These are phyloP conservation scores for Apiotrichum mycotoxinovorans DNA, from an alignment of 1,284 basidiomycete species.

Conservation along the genomic window DNA sequence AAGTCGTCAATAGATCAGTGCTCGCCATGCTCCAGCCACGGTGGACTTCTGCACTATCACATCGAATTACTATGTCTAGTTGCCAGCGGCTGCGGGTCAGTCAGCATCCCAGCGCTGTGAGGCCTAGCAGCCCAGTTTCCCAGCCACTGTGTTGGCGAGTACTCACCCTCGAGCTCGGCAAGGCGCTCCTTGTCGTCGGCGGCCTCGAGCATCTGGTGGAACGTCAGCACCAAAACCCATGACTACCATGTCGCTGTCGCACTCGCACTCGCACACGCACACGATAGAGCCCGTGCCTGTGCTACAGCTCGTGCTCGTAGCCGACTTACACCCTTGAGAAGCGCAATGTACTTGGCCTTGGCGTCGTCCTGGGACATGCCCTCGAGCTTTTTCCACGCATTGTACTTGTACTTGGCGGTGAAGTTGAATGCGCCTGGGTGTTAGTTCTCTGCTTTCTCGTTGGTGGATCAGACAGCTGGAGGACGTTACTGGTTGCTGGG, in stretches of 20 bases:
- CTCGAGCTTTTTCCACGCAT: slow-evolving; percentile 79
- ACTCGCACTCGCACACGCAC: too few relatives aligned
- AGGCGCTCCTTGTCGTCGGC: slow-evolving; percentile 58
- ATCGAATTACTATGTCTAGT: not conserved
- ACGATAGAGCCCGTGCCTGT: too few relatives aligned
- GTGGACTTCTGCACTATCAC: not conserved
- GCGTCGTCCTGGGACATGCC: slow-evolving; percentile 70
- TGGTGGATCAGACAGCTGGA: too few relatives aligned
- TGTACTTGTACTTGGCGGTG: slow-evolving; percentile 54
- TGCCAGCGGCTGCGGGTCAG: not conserved
- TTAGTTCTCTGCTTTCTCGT: not conserved
- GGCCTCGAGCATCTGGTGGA: slow-evolving; percentile 58
- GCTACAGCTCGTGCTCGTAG: too few relatives aligned
- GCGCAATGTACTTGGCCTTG: slow-evolving; percentile 65
- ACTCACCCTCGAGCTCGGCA: slow-evolving; percentile 58
- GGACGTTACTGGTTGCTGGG: too few relatives aligned
- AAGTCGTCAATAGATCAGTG: slow-evolving; percentile 49
- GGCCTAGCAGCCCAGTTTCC: too few relatives aligned
- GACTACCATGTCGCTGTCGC: too few relatives aligned
- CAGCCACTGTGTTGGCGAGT: too few relatives aligned
- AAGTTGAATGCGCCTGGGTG: slow-evolving; percentile 44
- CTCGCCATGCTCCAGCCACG: not conserved
- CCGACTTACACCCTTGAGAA: slow-evolving; percentile 62
- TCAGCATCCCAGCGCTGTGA: too few relatives aligned
- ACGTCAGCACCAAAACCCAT: slow-evolving; percentile 2